Conservation (phyloP, 495 filamentous ascomycete genomes). For the Astrothelium macrocarpum region DNA sequence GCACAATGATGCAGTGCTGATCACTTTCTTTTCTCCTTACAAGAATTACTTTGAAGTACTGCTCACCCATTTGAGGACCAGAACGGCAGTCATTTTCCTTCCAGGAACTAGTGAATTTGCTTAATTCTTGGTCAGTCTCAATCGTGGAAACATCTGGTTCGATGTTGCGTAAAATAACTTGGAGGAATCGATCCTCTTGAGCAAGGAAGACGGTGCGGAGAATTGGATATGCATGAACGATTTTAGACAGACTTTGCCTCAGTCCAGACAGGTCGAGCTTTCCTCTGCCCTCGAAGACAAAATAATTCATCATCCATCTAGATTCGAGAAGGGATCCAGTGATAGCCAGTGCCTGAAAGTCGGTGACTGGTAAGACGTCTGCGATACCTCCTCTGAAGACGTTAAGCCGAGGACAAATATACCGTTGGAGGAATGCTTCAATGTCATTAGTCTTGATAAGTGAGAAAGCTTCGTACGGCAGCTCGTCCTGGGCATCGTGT, state of each 20-base stretch:
- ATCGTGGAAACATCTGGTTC: constrained; percentile 16
- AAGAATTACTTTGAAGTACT: constrained; percentile 19
- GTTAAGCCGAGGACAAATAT: constrained; percentile 11
- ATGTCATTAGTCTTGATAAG: neutral
- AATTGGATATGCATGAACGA: constrained; percentile 21
- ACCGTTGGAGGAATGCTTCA: constrained; percentile 6
- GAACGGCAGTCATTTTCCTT: constrained; percentile 12
- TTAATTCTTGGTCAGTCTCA: constrained; percentile 18
- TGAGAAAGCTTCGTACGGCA: constrained; percentile 6
- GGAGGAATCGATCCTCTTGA: constrained; percentile 17
- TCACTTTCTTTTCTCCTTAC: constrained; percentile 19
- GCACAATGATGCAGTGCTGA: constrained; percentile 18
- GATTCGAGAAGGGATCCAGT: constrained; percentile 22
- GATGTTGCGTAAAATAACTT: constrained; percentile 21
- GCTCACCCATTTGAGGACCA: constrained; percentile 15
- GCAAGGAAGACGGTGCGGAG: constrained; percentile 22
- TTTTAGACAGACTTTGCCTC: constrained; percentile 15
- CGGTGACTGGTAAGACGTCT: constrained; percentile 20
- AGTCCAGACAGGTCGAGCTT: constrained; percentile 19
- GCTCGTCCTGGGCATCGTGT: neutral
- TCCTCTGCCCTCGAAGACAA: constrained; percentile 19
- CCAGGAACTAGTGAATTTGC: constrained; percentile 15
- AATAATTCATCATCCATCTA: constrained; percentile 23
- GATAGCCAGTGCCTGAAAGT: constrained; percentile 20
- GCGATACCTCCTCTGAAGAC: constrained; percentile 19